Evolutionary conservation across 2,329 filamentous ascomycete species (phyloP), one percentile per base, ranked within the genome.

Genomic region (Aphanoascus verrucosus): DNA sequence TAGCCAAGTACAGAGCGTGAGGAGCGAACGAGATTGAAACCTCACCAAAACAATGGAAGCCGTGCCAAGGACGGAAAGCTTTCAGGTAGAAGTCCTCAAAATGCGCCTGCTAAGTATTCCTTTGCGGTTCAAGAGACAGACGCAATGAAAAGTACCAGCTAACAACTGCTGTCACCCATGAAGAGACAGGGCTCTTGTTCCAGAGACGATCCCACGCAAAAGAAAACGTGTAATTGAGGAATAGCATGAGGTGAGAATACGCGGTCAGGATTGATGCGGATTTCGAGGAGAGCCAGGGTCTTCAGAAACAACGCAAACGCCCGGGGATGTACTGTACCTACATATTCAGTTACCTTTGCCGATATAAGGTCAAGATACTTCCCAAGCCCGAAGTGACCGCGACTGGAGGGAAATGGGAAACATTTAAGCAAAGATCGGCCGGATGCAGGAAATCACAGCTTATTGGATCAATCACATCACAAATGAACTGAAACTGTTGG

Each of bases 401-500:
- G 50, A 51, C 31, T 51, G 50, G 46, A 53, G 32, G 32, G 49
- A 12, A 14, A 23, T 17, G 12, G 49, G 32, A 32, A 35, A 35
- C 15, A 17, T 53, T 32, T 20, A 53, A 53, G 55, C 45, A 53
- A 44, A 54, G 56, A 59, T 59, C 55, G 59, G 53, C 60, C 56
- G 58, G 56, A 60, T 62, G 60, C 60, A 61, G 54, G 55, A 52
- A 61, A 57, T 56, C 56, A 49, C 55, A 49, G 40, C 54, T 55
- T 56, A 59, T 58, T 58, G 59, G 61, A 65, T 60, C 59, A 58
- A 63, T 66, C 64, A 66, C 62, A 64, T 66, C 60, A 57, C 58
- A 60, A 57, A 55, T 45, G 35, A 37, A 46, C 45, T 53, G 54
- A 47, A 46, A 55, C 38, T 56, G 48, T 55, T 49, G 56, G 52